A percentile compares a stretch with the other conserved stretches of the same genome.
phyloP scores from a whole-genome alignment of 345 rosid genomes.

The Acer campestre region DNA sequence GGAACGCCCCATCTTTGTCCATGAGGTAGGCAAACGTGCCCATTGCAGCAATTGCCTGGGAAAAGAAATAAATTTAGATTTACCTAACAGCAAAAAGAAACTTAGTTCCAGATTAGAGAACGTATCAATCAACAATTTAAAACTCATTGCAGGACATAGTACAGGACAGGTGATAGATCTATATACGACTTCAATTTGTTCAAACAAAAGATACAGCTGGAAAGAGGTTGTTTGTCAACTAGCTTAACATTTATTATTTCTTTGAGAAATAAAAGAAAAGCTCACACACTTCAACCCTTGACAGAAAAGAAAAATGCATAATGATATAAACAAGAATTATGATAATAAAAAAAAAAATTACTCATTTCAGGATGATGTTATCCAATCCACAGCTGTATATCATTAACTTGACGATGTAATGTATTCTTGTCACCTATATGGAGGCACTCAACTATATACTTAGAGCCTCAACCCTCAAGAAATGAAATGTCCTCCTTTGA shows the following conservation, averaged over 20 bases:
- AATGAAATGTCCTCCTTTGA: too few species aligned
- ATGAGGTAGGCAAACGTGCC: constrained; percentile 85
- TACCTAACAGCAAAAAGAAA: constrained; percentile 1
- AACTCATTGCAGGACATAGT: background rate
- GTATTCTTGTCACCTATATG: too few species aligned
- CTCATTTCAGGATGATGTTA: too few species aligned
- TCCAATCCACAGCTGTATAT: too few species aligned
- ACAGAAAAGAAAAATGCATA: background rate
- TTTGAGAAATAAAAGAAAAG: background rate
- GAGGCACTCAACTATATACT: too few species aligned
- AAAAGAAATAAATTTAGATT: background rate
- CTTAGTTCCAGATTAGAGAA: background rate
- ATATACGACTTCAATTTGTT: background rate
- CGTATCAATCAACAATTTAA: background rate
- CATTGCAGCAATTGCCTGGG: constrained; percentile 68
- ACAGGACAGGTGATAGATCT: background rate
- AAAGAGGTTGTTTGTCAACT: background rate
- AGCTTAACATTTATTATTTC: background rate
- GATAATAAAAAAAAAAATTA: too few species aligned
- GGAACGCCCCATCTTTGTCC: constrained; percentile 94
- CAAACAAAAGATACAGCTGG: background rate
- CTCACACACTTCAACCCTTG: background rate
- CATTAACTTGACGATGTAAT: too few species aligned
- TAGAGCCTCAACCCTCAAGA: too few species aligned
- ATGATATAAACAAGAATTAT: background rate